These are phyloP conservation scores for Bruguiera sexangula DNA, from an alignment of 345 rosid genomes.

Conservation along the genomic window DNA sequence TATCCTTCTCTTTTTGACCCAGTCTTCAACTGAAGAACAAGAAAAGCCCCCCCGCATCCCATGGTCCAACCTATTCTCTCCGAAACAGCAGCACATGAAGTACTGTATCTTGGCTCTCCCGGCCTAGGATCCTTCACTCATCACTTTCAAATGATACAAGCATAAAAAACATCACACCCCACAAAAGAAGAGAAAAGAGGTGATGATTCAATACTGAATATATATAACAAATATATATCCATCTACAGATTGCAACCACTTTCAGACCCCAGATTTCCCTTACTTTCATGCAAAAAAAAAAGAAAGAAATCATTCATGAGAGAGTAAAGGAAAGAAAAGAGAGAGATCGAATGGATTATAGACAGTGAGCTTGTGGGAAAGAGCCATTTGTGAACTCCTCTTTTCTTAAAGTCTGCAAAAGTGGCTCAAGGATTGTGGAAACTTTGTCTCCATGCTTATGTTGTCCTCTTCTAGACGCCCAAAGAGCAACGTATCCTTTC, in stretches of 20 bases:
- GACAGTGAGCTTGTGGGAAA: constrained; percentile 33
- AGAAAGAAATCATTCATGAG: constrained; percentile 2
- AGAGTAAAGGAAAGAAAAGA: constrained; percentile 12
- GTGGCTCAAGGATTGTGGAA: constrained; percentile 29
- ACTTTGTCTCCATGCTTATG: constrained; percentile 39
- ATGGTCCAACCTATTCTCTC: constrained; percentile 3
- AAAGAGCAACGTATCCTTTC: not conserved
- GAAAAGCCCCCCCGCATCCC: not conserved
- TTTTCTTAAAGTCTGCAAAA: constrained; percentile 49
- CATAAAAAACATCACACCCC: constrained; percentile 15
- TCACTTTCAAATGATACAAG: constrained; percentile 45
- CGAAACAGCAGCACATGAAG: constrained; percentile 28
- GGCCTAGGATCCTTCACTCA: constrained; percentile 56
- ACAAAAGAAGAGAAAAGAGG: constrained; percentile 7
- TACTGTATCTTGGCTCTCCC: constrained; percentile 14
- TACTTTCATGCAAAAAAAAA: constrained; percentile 42
- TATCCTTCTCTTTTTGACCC: constrained; percentile 35
- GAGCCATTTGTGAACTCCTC: constrained; percentile 33
- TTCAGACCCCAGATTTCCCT: constrained; percentile 42
- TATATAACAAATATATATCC: not conserved
- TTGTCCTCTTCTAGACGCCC: constrained; percentile 37
- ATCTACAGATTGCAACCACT: constrained; percentile 20
- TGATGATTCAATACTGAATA: constrained; percentile 7
- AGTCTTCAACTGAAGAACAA: constrained; percentile 1
- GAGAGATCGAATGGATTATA: not conserved